A percentile compares a stretch with the other conserved stretches of the same genome.
These are phyloP conservation scores for Claviceps arundinis DNA, from an alignment of 2,329 filamentous ascomycete species.

Conservation along the genomic window DNA sequence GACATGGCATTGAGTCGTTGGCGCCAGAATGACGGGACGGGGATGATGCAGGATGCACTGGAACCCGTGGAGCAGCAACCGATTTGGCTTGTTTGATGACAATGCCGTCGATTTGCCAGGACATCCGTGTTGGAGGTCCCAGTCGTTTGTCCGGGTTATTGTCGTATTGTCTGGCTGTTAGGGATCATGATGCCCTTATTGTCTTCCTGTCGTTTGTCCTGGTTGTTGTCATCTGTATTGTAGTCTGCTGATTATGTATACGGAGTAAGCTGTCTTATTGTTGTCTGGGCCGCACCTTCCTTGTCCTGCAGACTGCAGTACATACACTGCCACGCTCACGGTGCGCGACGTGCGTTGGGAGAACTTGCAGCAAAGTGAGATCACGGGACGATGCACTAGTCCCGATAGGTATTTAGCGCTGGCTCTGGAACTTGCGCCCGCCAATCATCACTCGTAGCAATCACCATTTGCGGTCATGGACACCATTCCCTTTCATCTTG, in stretches of 20 bases:
- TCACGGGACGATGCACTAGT: not conserved
- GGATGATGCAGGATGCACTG: not conserved
- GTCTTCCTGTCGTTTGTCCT: not conserved
- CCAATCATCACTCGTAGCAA: not conserved
- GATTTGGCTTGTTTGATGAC: not conserved
- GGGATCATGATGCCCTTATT: too few species aligned
- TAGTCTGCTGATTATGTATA: not conserved
- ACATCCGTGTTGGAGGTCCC: not conserved
- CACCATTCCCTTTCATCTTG: too few species aligned
- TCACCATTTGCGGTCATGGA: too few species aligned
- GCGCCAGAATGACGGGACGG: not conserved
- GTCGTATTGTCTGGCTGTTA: too few species aligned
- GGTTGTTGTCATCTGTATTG: not conserved
- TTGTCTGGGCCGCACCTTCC: not conserved
- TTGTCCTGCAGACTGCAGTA: not conserved
- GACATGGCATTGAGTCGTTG: not conserved
- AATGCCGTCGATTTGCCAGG: not conserved
- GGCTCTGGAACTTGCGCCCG: not conserved
- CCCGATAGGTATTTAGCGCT: not conserved
- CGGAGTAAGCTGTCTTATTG: not conserved
- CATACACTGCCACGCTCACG: not conserved
- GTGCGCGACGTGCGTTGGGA: not conserved
- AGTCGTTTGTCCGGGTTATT: not conserved
- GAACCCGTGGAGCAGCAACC: not conserved
- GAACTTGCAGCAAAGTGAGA: not conserved